Percentiles rank a stretch among this genome's conserved stretches.
These are phyloP conservation scores for Pestalotiopsis sp. DNA, from an alignment of 2,329 filamentous ascomycete genomes.

Conservation along the genomic window DNA sequence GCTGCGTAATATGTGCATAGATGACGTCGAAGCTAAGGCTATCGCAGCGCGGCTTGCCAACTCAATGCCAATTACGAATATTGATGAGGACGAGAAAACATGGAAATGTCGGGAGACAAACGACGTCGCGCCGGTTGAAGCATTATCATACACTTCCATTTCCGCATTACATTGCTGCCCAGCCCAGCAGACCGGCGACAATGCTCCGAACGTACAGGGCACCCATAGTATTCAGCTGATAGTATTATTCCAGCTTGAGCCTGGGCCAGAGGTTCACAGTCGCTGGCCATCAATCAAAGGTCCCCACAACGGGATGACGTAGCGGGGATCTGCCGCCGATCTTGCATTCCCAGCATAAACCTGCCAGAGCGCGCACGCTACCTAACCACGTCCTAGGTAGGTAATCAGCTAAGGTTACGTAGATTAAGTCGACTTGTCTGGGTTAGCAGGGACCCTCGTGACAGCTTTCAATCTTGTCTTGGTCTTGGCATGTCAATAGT, in stretches of 20 bases:
- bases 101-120: neutral
- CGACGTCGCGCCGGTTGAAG: too few relatives aligned
- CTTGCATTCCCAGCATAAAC: neutral
- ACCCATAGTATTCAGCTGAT: too few relatives aligned
- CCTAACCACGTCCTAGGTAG: neutral
- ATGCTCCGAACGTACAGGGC: neutral
- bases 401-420: neutral
- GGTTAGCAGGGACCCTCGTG: neutral
- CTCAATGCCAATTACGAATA: neutral
- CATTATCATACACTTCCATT: too few relatives aligned
- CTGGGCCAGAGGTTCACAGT: neutral
- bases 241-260: neutral
- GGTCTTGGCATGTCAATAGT: neutral
- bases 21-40: neutral
- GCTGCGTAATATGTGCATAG: neutral
- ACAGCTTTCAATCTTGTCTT: neutral
- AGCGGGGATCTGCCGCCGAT: neutral
- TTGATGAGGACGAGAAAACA: neutral
- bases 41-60: neutral
- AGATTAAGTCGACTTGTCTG: neutral
- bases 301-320: conserved; percentile 1
- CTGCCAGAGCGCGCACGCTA: neutral
- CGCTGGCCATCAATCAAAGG: neutral
- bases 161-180: too few relatives aligned
- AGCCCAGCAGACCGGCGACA: too few relatives aligned